These are phyloP conservation scores for Ramichloridium luteum DNA, from an alignment of 2,329 filamentous ascomycete genomes.

Conservation along the genomic window DNA sequence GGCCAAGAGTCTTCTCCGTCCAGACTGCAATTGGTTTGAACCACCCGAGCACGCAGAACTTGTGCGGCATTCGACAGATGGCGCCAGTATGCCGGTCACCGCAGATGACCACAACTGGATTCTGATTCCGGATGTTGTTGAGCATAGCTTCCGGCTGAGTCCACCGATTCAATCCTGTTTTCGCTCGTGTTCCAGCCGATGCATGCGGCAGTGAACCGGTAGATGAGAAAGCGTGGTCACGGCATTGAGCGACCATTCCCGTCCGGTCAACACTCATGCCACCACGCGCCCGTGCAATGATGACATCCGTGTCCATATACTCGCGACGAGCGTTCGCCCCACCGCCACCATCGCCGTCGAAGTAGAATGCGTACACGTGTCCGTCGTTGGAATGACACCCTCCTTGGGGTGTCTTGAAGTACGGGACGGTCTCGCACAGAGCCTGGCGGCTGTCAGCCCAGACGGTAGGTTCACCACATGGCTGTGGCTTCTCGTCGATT, in stretches of 20 bases:
- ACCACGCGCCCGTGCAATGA: constrained; percentile 52
- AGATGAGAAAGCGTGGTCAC: no score
- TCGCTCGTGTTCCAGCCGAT: no score
- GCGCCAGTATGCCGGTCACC: constrained; percentile 41
- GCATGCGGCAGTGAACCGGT: no score
- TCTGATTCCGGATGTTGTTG: constrained; percentile 34
- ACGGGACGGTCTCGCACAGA: constrained; percentile 51
- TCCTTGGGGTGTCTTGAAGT: constrained; percentile 50
- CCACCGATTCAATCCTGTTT: constrained; percentile 22
- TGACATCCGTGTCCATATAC: constrained; percentile 46
- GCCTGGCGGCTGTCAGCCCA: constrained; percentile 48
- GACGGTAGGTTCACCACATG: constrained; percentile 33
- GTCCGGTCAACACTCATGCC: constrained; percentile 36
- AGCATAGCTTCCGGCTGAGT: constrained; percentile 29
- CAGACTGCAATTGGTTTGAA: constrained; percentile 59
- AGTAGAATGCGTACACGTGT: constrained; percentile 45
- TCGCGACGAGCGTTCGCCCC: no score
- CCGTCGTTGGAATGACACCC: constrained; percentile 42
- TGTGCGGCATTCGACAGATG: constrained; percentile 40
- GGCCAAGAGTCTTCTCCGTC: constrained; percentile 43
- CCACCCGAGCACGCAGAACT: constrained; percentile 55
- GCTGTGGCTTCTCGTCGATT: constrained; percentile 21
- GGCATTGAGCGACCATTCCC: constrained; percentile 33
- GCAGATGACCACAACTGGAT: constrained; percentile 40
- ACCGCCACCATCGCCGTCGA: constrained; percentile 41